Evolutionary conservation across 2,329 filamentous ascomycete species (phyloP).

Genomic region (Fusarium goolgardi): DNA sequence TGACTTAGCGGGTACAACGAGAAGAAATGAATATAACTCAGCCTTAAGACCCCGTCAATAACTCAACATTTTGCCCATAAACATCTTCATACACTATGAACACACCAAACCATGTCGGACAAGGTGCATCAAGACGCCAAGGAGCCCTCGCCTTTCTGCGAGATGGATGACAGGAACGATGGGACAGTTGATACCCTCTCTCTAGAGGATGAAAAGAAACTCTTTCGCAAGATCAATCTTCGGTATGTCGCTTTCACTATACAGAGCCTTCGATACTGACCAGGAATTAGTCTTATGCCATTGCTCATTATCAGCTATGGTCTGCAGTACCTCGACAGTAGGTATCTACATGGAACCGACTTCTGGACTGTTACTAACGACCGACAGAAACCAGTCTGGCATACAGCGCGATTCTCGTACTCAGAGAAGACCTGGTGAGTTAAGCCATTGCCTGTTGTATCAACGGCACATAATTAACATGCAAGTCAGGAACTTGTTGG

Average conservation of each 20-base stretch:
- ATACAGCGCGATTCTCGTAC: conserved; percentile 17
- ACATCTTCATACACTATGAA: not conserved
- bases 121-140: conserved; percentile 4
- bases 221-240: conserved; percentile 19
- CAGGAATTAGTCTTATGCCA: not conserved
- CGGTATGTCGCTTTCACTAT: not conserved
- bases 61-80: not conserved
- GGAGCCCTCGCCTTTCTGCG: not conserved
- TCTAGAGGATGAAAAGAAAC: conserved; percentile 12
- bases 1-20: conserved; percentile 9
- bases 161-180: not conserved
- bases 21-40: conserved; percentile 21
- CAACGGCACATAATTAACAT: not conserved
- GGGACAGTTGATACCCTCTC: conserved; percentile 15
- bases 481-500: not conserved
- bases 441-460: rapidly evolving
- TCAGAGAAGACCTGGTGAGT: conserved; percentile 9
- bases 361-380: not conserved
- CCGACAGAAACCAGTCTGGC: conserved; percentile 13
- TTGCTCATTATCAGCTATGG: conserved; percentile 20
- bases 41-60: not conserved
- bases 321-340: conserved; percentile 19
- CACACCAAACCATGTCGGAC: not conserved
- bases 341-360: rapidly evolving
- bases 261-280: not conserved